These are phyloP conservation scores for Phytophthora palmivora DNA, from an alignment of 352 stramenopile species.

Conservation along the genomic window DNA sequence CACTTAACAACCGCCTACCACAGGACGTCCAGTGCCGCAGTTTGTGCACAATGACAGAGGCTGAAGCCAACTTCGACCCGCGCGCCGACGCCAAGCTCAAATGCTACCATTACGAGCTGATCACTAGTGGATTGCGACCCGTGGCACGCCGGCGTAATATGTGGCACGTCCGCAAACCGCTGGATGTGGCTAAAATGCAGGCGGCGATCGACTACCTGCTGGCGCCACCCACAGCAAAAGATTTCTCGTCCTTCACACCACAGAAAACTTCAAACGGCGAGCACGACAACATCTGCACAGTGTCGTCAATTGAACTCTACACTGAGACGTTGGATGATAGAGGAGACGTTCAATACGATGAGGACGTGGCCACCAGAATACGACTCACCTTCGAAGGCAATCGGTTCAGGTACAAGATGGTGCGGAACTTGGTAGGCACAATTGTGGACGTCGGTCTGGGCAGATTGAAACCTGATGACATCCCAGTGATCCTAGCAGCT, in stretches of 20 bases:
- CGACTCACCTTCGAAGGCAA: conserved; percentile 67
- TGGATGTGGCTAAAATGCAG: conserved; percentile 65
- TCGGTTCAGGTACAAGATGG: conserved; percentile 89
- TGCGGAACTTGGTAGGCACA: conserved; percentile 82
- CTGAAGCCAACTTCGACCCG: conserved; percentile 54
- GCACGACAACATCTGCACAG: conserved; percentile 60
- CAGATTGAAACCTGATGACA: conserved; percentile 45
- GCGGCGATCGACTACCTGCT: conserved; percentile 44
- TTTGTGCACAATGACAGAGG: conserved; percentile 31
- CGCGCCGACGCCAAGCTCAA: conserved; percentile 58
- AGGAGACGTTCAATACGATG: conserved; percentile 31
- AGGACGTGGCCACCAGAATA: conserved; percentile 43
- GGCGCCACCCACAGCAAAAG: conserved; percentile 42
- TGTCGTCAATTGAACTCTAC: conserved; percentile 50
- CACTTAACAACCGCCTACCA: conserved; percentile 78
- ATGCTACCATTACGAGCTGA: conserved; percentile 71
- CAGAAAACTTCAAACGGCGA: conserved; percentile 48
- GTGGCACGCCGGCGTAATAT: conserved; percentile 58
- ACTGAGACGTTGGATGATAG: conserved; percentile 15
- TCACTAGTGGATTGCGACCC: conserved; percentile 57
- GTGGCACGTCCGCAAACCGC: conserved; percentile 65
- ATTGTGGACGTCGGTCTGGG: conserved; percentile 79
- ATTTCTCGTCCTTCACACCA: conserved; percentile 77
- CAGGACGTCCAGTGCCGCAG: conserved; percentile 62
- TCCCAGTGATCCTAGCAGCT: conserved; percentile 54